Evolutionary conservation across 805 yeast genomes (phyloP).

Genomic region (Pichia deserticola): DNA sequence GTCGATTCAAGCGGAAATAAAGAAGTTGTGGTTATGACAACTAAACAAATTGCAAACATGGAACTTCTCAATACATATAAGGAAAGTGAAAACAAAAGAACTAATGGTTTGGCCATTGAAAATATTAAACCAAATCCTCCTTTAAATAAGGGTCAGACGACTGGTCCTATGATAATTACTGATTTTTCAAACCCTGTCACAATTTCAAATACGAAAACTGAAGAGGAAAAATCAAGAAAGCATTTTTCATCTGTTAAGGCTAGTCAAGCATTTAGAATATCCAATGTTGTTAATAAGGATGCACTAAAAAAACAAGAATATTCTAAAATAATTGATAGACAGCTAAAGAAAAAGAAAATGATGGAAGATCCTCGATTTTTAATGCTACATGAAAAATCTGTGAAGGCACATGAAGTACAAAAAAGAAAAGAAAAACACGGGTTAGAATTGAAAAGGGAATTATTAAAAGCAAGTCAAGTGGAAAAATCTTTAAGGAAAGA

Average conservation of each 20-base stretch:
- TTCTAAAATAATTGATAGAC: conserved; percentile 31
- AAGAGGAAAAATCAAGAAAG: conserved; percentile 7
- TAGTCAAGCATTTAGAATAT: conserved; percentile 45
- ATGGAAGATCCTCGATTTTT: conserved; percentile 5
- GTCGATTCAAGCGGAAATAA: conserved; percentile 32
- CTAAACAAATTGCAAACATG: conserved; percentile 8
- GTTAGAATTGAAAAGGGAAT: background rate
- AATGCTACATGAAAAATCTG: conserved; percentile 1
- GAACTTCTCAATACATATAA: conserved; percentile 10
- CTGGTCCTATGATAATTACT: conserved; percentile 5
- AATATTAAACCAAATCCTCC: background rate
- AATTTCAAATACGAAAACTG: conserved; percentile 5
- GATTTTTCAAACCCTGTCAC: conserved; percentile 13
- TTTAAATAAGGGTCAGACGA: background rate
- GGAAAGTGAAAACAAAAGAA: conserved; percentile 17
- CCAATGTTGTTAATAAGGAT: conserved; percentile 42
- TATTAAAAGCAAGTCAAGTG: background rate
- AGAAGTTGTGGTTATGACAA: conserved; percentile 32
- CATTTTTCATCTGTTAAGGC: conserved; percentile 36
- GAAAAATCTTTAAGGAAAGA: conserved; percentile 4
- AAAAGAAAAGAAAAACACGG: background rate
- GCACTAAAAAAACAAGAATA: conserved; percentile 33
- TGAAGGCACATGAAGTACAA: background rate
- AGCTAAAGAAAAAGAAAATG: conserved; percentile 29
- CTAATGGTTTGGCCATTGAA: conserved; percentile 1